These are phyloP conservation scores for Pulveroboletus ravenelii DNA, from an alignment of 768 basidiomycete genomes.

Conservation along the genomic window DNA sequence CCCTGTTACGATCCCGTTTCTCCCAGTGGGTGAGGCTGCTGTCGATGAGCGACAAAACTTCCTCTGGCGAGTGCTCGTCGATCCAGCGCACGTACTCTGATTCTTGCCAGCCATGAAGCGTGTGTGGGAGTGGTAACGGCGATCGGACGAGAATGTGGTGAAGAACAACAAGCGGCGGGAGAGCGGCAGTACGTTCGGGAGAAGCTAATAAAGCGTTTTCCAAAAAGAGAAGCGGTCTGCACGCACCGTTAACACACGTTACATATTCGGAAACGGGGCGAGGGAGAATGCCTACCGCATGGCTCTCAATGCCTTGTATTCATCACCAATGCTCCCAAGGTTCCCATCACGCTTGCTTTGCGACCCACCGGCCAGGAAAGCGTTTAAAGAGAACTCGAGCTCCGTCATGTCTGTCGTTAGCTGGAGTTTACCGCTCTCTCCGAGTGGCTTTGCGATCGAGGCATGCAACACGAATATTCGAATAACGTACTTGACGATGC, in stretches of 20 bases:
- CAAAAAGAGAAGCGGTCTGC: slow-evolving; percentile 83
- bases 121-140: slow-evolving; percentile 80
- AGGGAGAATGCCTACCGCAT: slow-evolving; percentile 58
- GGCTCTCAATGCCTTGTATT: slow-evolving; percentile 80
- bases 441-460: slow-evolving; percentile 87
- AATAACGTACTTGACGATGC: slow-evolving; percentile 75
- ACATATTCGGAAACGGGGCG: background rate
- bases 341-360: slow-evolving; percentile 59
- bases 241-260: background rate
- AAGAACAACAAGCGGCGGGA: slow-evolving; percentile 84
- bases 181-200: slow-evolving; percentile 61
- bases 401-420: slow-evolving; percentile 95
- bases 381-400: slow-evolving; percentile 86
- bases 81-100: slow-evolving; percentile 96
- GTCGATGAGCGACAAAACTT: slow-evolving; percentile 77
- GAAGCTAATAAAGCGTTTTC: slow-evolving; percentile 69
- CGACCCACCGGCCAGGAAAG: slow-evolving; percentile 60
- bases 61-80: slow-evolving; percentile 80
- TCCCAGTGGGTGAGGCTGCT: slow-evolving; percentile 78
- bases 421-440: slow-evolving; percentile 91
- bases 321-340: slow-evolving; percentile 76
- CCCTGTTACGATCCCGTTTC: slow-evolving; percentile 56
- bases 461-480: slow-evolving; percentile 87
- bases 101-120: slow-evolving; percentile 90
- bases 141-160: slow-evolving; percentile 92